A percentile compares a stretch with the other conserved stretches of the same genome.
These are phyloP conservation scores for Morella rubra DNA, from an alignment of 306 rosid species.

Conservation along the genomic window DNA sequence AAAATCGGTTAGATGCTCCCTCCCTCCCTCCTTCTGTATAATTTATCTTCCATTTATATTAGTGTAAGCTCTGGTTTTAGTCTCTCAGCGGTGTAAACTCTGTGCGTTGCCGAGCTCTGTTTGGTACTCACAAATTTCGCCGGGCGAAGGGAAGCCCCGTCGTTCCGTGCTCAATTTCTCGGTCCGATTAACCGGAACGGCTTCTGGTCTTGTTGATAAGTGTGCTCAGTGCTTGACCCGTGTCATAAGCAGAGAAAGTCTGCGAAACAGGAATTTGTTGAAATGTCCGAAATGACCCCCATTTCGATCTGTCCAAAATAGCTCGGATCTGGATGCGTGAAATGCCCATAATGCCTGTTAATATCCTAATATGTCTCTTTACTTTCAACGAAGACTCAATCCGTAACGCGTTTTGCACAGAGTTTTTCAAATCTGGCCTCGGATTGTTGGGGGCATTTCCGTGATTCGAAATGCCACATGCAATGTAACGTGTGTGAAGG, in stretches of 20 bases:
- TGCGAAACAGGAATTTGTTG: background rate
- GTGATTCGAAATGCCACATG: background rate
- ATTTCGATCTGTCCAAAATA: too few relatives aligned
- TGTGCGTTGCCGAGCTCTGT: background rate
- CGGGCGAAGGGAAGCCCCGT: constrained; percentile 8
- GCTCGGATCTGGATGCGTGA: too few relatives aligned
- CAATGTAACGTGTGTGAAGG: background rate
- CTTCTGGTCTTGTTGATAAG: background rate
- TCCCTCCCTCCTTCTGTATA: background rate
- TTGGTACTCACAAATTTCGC: constrained; percentile 11
- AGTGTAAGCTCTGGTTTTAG: background rate
- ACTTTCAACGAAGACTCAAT: too few relatives aligned
- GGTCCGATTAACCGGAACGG: background rate
- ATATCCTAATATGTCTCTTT: background rate
- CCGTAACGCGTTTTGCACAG: background rate
- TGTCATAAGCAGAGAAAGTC: background rate
- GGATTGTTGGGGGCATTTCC: too few relatives aligned
- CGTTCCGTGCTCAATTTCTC: constrained; percentile 17
- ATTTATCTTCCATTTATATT: background rate
- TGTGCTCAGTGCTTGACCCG: background rate
- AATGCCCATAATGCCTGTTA: too few relatives aligned
- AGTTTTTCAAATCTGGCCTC: too few relatives aligned
- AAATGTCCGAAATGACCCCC: constrained; percentile 29
- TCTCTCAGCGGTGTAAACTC: background rate
- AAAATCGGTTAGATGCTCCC: constrained; percentile 57